These are phyloP conservation scores for Suhomyces chickasaworum DNA, from an alignment of 1,139 yeast genomes.

Conservation along the genomic window DNA sequence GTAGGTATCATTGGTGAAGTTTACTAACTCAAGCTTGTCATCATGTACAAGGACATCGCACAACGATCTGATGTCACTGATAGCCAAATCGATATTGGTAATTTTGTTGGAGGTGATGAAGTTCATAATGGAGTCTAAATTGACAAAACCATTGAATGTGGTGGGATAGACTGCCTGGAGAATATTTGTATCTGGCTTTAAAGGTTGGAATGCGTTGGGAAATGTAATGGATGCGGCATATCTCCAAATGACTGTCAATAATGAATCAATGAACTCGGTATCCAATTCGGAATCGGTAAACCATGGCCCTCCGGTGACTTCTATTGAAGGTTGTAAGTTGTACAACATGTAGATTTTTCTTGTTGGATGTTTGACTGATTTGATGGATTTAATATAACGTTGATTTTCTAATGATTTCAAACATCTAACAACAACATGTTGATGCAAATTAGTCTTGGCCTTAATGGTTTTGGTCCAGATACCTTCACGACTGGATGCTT, in stretches of 20 bases:
- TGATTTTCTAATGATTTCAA: constrained; percentile 81
- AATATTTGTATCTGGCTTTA: constrained; percentile 41
- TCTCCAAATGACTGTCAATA: constrained; percentile 85
- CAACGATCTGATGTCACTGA: constrained; percentile 72
- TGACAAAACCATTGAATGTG: constrained; percentile 62
- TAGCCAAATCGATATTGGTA: constrained; percentile 77
- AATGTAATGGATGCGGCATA: constrained; percentile 73
- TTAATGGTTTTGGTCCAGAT: constrained; percentile 94
- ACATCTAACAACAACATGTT: constrained; percentile 85
- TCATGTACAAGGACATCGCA: constrained; percentile 90
- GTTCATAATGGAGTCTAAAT: constrained; percentile 68
- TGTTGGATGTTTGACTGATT: constrained; percentile 93
- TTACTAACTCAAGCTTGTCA: constrained; percentile 72
- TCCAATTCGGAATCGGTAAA: constrained; percentile 95
- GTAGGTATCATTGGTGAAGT: constrained; percentile 51
- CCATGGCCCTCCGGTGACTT: constrained; percentile 99
- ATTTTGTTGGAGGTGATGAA: constrained; percentile 77
- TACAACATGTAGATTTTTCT: constrained; percentile 95
- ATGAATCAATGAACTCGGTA: constrained; percentile 85
- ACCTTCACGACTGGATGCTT: constrained; percentile 93
- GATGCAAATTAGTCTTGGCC: constrained; percentile 89
- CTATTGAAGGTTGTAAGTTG: constrained; percentile 88
- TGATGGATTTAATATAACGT: constrained; percentile 84
- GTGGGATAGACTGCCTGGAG: constrained; percentile 41
- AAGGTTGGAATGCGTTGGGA: constrained; percentile 65